Percentiles rank a stretch among this genome's conserved stretches.
Evolutionary conservation across 768 basidiomycete species (phyloP).

Genomic region (Coprinellus micaceus): DNA sequence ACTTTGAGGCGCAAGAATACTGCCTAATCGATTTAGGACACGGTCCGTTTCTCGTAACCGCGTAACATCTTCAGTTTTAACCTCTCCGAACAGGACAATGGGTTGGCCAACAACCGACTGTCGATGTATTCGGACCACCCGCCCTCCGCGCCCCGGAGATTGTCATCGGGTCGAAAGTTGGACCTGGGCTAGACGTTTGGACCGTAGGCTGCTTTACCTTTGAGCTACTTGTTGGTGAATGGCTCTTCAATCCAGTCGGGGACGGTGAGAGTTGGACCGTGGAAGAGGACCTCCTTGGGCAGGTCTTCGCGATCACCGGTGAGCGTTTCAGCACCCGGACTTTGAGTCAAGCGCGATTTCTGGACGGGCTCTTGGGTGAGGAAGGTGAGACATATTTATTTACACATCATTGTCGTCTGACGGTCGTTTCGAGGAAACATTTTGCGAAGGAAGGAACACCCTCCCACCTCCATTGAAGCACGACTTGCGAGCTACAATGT

Average conservation of each 20-base stretch:
- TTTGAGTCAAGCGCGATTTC: slow-evolving; percentile 11
- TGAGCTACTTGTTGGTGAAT: slow-evolving; percentile 21
- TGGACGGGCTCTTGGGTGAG: neutral
- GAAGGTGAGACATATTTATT: neutral
- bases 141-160: slow-evolving; percentile 24
- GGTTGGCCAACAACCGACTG: slow-evolving; percentile 17
- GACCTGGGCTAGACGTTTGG: slow-evolving; percentile 23
- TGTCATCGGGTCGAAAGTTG: slow-evolving; percentile 19
- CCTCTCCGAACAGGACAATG: slow-evolving; percentile 16
- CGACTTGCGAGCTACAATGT: slow-evolving; percentile 5
- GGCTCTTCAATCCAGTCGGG: slow-evolving; percentile 18
- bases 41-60: slow-evolving; percentile 9
- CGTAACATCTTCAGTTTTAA: neutral
- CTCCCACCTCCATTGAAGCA: slow-evolving; percentile 7
- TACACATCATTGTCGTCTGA: neutral
- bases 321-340: slow-evolving; percentile 16
- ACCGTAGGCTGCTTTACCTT: slow-evolving; percentile 26
- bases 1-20: neutral
- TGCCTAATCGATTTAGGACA: slow-evolving; percentile 17
- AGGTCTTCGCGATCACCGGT: slow-evolving; percentile 27
- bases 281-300: slow-evolving; percentile 24
- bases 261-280: slow-evolving; percentile 15
- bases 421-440: slow-evolving; percentile 4
- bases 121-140: slow-evolving; percentile 6
- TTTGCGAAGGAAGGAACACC: neutral